Conservation (phyloP, 176 grass and related monocot genomes). For the Poa pratensis region DNA sequence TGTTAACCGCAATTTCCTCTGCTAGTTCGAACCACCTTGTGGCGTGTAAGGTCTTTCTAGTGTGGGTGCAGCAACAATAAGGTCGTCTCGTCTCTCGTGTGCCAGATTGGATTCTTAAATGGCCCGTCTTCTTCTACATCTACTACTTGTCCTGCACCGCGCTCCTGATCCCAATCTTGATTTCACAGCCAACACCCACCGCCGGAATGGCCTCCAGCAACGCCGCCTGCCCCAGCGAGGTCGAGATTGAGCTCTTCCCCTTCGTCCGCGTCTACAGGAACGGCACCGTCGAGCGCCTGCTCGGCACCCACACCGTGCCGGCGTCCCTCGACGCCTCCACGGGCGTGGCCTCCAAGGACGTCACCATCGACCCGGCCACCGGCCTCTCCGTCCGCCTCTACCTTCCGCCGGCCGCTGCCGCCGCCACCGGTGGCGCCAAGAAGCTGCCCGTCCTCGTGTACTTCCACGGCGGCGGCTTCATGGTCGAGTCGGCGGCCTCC, state of each 20-base stretch:
- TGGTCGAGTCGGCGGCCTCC: slow-evolving; percentile 50
- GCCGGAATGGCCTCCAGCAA: slow-evolving; percentile 39
- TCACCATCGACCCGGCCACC: slow-evolving; percentile 52
- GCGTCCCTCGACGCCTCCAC: slow-evolving; percentile 44
- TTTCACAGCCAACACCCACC: not conserved
- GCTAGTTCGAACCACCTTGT: no score
- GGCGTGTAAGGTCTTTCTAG: no score
- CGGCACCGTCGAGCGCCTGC: slow-evolving; percentile 62
- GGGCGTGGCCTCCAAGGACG: slow-evolving; percentile 64
- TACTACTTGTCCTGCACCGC: not conserved
- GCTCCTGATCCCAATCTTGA: not conserved
- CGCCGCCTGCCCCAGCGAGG: slow-evolving; percentile 9
- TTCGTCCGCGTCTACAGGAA: slow-evolving; percentile 65
- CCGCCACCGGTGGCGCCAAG: not conserved
- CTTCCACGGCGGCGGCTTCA: slow-evolving; percentile 72
- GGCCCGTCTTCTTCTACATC: not conserved
- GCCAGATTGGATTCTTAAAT: no score
- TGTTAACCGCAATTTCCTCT: no score
- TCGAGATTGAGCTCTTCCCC: slow-evolving; percentile 58
- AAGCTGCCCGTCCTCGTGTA: slow-evolving; percentile 64
- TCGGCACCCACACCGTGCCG: slow-evolving; percentile 29
- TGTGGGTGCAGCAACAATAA: no score
- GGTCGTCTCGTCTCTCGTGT: no score
- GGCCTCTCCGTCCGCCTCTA: slow-evolving; percentile 58
- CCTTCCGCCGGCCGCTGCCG: slow-evolving; percentile 8